Conservation (phyloP, 1,284 basidiomycete genomes). For the Caloboletus firmus region DNA sequence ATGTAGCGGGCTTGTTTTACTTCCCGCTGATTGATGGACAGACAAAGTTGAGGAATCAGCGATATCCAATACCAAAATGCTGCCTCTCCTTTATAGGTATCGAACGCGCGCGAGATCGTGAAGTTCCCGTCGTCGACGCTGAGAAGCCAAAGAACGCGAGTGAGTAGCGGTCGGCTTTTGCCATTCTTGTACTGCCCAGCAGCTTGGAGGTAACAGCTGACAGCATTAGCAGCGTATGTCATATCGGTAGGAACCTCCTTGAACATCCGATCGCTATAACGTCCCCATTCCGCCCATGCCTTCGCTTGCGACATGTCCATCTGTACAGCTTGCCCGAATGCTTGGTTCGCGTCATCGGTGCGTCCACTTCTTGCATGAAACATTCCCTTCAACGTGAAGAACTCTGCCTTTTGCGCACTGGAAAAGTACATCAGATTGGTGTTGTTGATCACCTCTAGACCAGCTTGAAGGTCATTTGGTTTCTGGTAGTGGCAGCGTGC, state of each 20-base stretch:
- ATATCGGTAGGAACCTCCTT: constrained; percentile 78
- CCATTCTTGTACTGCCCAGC: constrained; percentile 94
- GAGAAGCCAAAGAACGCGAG: constrained; percentile 95
- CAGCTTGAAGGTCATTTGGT: constrained; percentile 89
- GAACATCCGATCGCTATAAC: constrained; percentile 93
- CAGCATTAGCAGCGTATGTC: constrained; percentile 82
- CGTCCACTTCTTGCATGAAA: constrained; percentile 90
- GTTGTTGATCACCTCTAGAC: constrained; percentile 98
- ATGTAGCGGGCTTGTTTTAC: constrained; percentile 91
- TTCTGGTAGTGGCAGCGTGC: constrained; percentile 99
- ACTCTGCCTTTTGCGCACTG: constrained; percentile 93
- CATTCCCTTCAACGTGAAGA: constrained; percentile 99
- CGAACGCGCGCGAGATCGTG: constrained; percentile 88
- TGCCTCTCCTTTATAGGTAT: constrained; percentile 94
- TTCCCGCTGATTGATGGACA: constrained; percentile 89
- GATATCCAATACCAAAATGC: constrained; percentile 99
- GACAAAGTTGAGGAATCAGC: constrained; percentile 92
- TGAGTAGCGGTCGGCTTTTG: constrained; percentile 90
- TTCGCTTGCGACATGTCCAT: constrained; percentile 95
- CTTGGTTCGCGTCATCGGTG: constrained; percentile 88
- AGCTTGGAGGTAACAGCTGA: constrained; percentile 97
- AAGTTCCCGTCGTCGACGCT: constrained; percentile 83
- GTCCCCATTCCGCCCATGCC: constrained; percentile 99
- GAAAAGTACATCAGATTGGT: constrained; percentile 99
- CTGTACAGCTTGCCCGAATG: constrained; percentile 94